phyloP scores from a whole-genome alignment of 2,329 filamentous ascomycete species.

The Colletotrichum melonis region DNA sequence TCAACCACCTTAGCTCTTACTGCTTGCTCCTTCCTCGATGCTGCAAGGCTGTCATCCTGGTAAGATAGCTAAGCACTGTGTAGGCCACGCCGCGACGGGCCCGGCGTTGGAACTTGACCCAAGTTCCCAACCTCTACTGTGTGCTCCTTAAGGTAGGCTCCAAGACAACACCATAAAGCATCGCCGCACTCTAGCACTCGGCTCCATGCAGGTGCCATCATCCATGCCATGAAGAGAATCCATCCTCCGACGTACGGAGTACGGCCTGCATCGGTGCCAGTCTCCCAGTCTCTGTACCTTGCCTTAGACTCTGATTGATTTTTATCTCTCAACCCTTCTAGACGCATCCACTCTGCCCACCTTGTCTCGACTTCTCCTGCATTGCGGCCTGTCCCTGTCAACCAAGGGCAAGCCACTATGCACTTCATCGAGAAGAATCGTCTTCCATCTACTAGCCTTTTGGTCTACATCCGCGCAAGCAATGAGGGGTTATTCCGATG shows the following conservation, averaged over 20 bases:
- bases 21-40: constrained; percentile 1
- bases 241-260: not conserved
- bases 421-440: constrained; percentile 20
- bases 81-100: not conserved
- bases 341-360: constrained; percentile 12
- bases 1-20: constrained; percentile 24
- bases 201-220: constrained; percentile 14
- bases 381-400: constrained; percentile 26
- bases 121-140: not conserved
- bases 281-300: constrained; percentile 6
- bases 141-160: not conserved
- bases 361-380: not conserved
- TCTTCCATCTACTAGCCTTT: not conserved
- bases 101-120: no score
- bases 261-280: no score
- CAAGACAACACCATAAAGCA: constrained; percentile 17
- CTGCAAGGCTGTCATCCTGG: constrained; percentile 10
- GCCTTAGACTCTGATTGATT: constrained; percentile 1
- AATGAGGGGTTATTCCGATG: constrained; percentile 12
- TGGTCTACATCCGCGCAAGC: not conserved
- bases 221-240: constrained; percentile 4
- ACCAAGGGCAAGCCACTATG: constrained; percentile 16
- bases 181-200: constrained; percentile 21
- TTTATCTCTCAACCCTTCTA: not conserved
- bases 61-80: no score